Evolutionary conservation across 768 basidiomycete species (phyloP).

Genomic region (Mycena venus): DNA sequence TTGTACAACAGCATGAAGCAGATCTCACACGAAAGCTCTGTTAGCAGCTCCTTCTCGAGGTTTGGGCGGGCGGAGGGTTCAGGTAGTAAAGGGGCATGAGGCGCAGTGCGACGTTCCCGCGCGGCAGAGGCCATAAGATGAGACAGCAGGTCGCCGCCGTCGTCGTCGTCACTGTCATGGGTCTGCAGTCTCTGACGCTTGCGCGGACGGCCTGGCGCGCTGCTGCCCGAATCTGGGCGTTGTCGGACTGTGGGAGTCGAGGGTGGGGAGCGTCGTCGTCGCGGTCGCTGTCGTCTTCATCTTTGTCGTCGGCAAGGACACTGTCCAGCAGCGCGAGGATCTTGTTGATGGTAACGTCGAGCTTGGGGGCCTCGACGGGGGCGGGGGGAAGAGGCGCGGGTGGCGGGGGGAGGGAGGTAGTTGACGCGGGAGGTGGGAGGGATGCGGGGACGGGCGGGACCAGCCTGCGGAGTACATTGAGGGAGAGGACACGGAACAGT

Average conservation of each 20-base stretch:
- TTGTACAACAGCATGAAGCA: constrained; percentile 88
- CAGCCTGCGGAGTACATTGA: constrained; percentile 43
- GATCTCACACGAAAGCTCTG: constrained; percentile 90
- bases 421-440: constrained; percentile 53
- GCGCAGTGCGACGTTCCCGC: constrained; percentile 34
- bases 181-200: constrained; percentile 49
- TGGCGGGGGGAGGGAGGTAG: constrained; percentile 49
- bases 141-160: constrained; percentile 49
- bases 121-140: constrained; percentile 51
- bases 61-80: constrained; percentile 22
- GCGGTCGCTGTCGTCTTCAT: constrained; percentile 39
- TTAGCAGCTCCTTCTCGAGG: constrained; percentile 73
- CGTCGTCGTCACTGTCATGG: constrained; percentile 31
- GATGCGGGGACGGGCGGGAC: constrained; percentile 50
- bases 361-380: constrained; percentile 31
- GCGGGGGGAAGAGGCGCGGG: constrained; percentile 28
- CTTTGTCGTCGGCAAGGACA: constrained; percentile 45
- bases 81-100: constrained; percentile 32
- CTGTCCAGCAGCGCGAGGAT: constrained; percentile 60
- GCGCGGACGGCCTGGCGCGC: constrained; percentile 13
- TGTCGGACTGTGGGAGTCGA: constrained; percentile 24
- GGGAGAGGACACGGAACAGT: constrained; percentile 49
- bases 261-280: constrained; percentile 20
- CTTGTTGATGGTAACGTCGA: constrained; percentile 73
- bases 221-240: constrained; percentile 9